Conservation (phyloP, 805 yeast genomes). For the Cyberlindnera amylophila region DNA sequence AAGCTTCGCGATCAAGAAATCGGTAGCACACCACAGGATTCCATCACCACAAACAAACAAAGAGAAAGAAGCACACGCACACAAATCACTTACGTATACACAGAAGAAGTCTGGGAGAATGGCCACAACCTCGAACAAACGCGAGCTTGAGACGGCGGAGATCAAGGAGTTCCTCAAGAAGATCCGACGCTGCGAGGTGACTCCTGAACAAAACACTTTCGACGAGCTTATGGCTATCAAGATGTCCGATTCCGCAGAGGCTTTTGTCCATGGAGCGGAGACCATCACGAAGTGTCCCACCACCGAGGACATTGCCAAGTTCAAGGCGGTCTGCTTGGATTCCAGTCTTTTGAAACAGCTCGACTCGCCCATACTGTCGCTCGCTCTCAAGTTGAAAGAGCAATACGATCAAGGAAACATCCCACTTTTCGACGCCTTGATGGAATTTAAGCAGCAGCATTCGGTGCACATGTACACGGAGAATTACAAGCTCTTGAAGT, state of each 20-base stretch:
- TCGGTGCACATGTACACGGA: neutral
- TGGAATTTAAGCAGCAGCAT: conserved; percentile 1
- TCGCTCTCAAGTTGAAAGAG: conserved; percentile 10
- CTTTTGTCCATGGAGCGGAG: neutral
- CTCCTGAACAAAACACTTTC: conserved; percentile 2
- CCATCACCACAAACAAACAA: too few species aligned
- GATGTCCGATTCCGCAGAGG: conserved; percentile 1
- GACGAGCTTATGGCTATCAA: conserved; percentile 1
- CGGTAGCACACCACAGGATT: too few species aligned
- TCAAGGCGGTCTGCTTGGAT: neutral
- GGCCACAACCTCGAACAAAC: neutral
- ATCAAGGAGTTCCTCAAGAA: conserved; percentile 2
- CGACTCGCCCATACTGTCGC: conserved; percentile 1
- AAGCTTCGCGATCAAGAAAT: too few species aligned
- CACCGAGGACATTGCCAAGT: neutral
- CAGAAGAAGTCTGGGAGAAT: too few species aligned
- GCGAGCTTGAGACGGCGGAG: conserved; percentile 1
- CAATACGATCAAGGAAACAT: conserved; percentile 7
- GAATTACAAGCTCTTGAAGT: neutral
- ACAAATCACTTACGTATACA: too few species aligned
- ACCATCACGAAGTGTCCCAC: neutral
- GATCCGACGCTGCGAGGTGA: conserved; percentile 1
- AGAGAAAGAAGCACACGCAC: too few species aligned
- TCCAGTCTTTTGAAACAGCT: neutral
- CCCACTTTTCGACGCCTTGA: conserved; percentile 6